phyloP scores from a whole-genome alignment of 2,329 filamentous ascomycete species.

The Fusarium tanahbumbuense region DNA sequence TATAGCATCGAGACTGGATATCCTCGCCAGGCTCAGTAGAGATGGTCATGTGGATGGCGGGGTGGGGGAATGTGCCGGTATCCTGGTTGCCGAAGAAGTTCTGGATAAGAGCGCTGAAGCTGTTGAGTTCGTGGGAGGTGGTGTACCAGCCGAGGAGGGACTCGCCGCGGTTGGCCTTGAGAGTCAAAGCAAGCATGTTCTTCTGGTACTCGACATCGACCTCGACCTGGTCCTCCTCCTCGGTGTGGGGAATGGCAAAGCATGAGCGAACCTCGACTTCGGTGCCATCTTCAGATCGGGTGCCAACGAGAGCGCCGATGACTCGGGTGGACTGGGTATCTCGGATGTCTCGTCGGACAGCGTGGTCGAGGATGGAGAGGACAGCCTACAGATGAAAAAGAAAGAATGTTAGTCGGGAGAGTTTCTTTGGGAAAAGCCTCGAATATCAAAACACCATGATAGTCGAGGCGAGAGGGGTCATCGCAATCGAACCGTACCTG shows the following conservation, averaged over 20 bases:
- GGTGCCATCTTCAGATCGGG: constrained; percentile 93
- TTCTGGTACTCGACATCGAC: constrained; percentile 99
- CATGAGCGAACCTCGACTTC: constrained; percentile 96
- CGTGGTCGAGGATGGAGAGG: constrained; percentile 90
- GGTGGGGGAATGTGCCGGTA: constrained; percentile 96
- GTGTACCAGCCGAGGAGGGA: constrained; percentile 98
- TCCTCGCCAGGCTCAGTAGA: constrained; percentile 89
- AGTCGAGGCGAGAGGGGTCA: constrained; percentile 27
- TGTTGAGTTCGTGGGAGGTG: constrained; percentile 95
- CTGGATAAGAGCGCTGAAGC: constrained; percentile 95
- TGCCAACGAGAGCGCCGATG: constrained; percentile 94
- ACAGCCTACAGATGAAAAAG: constrained; percentile 62
- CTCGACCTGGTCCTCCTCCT: constrained; percentile 98
- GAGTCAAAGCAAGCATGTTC: constrained; percentile 95
- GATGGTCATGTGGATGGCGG: constrained; percentile 96
- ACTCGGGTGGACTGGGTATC: constrained; percentile 91
- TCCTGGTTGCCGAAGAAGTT: constrained; percentile 99
- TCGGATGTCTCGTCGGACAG: constrained; percentile 81
- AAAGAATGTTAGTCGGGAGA: constrained; percentile 20
- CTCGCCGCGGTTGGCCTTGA: constrained; percentile 94
- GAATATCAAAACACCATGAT: constrained; percentile 12
- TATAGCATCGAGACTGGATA: constrained; percentile 92
- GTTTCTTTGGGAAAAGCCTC: neutral
- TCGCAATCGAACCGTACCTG: constrained; percentile 71
- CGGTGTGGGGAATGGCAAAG: constrained; percentile 98